phyloP scores from a whole-genome alignment of 352 stramenopile species.

The Phytophthora podocarpi region DNA sequence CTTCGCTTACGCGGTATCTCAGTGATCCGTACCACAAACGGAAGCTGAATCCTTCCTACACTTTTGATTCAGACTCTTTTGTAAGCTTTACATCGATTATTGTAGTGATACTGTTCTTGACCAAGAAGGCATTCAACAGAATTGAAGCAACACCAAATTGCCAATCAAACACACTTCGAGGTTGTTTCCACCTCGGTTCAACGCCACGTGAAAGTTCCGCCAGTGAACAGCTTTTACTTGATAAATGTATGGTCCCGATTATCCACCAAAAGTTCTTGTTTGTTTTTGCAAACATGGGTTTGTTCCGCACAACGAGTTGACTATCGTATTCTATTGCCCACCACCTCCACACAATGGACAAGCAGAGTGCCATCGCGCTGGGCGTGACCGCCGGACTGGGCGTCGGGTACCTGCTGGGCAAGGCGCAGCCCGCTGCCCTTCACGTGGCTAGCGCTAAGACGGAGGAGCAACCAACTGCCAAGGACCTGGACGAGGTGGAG shows the following conservation, averaged over 20 bases:
- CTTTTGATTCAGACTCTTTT: no score
- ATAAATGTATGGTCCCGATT: conserved; percentile 16
- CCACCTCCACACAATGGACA: conserved; percentile 57
- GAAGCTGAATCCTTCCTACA: conserved; percentile 12
- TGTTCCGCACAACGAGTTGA: conserved; percentile 3
- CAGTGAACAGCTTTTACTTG: conserved; percentile 8
- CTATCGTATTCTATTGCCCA: not conserved
- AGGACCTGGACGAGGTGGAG: conserved; percentile 68
- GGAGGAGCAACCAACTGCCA: not conserved
- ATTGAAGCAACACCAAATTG: no score
- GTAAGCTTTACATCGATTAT: no score
- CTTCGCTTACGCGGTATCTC: no score
- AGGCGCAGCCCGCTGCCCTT: conserved; percentile 38
- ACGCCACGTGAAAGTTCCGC: conserved; percentile 25
- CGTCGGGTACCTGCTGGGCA: conserved; percentile 71
- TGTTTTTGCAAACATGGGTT: conserved; percentile 37
- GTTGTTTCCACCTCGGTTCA: no score
- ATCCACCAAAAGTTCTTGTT: conserved; percentile 4
- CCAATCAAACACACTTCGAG: no score
- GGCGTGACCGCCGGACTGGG: conserved; percentile 66
- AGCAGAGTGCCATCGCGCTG: conserved; percentile 64
- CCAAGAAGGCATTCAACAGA: no score
- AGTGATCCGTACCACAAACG: conserved; percentile 6
- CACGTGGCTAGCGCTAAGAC: not conserved
- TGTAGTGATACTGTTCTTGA: no score